A percentile compares a stretch with the other conserved stretches of the same genome.
Conservation (phyloP, 2,329 filamentous ascomycete species). For the Colletotrichum melonis region DNA sequence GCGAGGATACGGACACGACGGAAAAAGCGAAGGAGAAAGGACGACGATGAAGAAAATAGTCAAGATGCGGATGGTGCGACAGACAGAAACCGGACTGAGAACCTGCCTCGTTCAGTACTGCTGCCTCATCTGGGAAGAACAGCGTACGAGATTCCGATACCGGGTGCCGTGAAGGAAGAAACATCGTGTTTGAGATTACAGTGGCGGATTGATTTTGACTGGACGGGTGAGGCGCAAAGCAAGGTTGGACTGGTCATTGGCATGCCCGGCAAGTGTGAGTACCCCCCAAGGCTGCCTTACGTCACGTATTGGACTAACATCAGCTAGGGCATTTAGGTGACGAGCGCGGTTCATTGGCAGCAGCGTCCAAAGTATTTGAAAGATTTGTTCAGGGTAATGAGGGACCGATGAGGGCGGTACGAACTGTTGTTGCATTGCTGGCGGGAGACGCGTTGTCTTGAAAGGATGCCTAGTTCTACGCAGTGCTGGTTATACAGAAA, state of each 20-base stretch:
- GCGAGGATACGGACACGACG: constrained; percentile 43
- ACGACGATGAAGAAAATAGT: constrained; percentile 34
- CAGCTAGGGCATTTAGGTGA: constrained; percentile 71
- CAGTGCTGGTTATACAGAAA: background rate
- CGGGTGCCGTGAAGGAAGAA: constrained; percentile 46
- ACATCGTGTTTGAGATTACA: constrained; percentile 62
- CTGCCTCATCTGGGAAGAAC: constrained; percentile 65
- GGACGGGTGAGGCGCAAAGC: constrained; percentile 77
- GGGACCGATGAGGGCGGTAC: constrained; percentile 66
- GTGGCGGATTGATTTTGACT: constrained; percentile 76
- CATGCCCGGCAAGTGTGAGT: constrained; percentile 73
- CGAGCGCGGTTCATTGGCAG: constrained; percentile 63
- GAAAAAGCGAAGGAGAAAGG: constrained; percentile 37
- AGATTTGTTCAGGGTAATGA: constrained; percentile 66
- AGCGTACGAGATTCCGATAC: constrained; percentile 57
- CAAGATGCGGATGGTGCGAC: constrained; percentile 37
- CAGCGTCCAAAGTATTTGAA: constrained; percentile 70
- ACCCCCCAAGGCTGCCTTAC: background rate
- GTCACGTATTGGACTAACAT: constrained; percentile 28
- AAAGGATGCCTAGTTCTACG: background rate
- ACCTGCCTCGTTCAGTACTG: constrained; percentile 54
- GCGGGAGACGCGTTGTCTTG: constrained; percentile 51
- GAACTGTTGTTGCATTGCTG: constrained; percentile 70
- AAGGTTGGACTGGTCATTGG: constrained; percentile 64
- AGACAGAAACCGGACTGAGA: constrained; percentile 4